These are phyloP conservation scores for Basipetospora chlamydospora DNA, from an alignment of 2,329 filamentous ascomycete genomes.

Conservation along the genomic window DNA sequence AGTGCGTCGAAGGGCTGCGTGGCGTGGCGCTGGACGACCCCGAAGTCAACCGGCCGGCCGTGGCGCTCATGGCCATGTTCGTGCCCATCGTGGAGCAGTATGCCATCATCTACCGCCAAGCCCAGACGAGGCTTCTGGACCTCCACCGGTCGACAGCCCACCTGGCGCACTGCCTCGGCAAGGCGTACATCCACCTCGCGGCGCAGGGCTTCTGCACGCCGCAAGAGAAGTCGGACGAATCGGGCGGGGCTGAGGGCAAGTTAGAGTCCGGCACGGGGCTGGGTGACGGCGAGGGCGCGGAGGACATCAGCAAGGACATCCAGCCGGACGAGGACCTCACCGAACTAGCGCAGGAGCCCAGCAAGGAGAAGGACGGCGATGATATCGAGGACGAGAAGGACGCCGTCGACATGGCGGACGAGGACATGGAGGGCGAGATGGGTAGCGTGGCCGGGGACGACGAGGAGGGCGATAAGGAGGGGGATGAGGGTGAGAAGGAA, in stretches of 20 bases:
- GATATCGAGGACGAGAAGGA: conserved; percentile 73
- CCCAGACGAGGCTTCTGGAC: conserved; percentile 41
- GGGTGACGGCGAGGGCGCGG: conserved; percentile 85
- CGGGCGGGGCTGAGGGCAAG: conserved; percentile 57
- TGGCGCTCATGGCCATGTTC: conserved; percentile 22
- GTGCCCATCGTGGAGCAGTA: conserved; percentile 67
- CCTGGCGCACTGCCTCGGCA: conserved; percentile 61
- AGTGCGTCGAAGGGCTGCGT: conserved; percentile 23
- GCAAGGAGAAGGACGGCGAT: conserved; percentile 47
- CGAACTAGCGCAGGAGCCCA: conserved; percentile 76
- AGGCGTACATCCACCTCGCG: conserved; percentile 64
- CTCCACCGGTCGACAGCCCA: conserved; percentile 60
- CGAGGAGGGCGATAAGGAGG: conserved; percentile 44
- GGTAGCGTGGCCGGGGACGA: conserved; percentile 50
- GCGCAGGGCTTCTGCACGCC: conserved; percentile 86
- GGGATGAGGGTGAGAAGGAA: conserved; percentile 48
- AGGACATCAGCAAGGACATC: conserved; percentile 97
- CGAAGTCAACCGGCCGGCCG: conserved; percentile 15
- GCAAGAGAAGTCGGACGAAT: conserved; percentile 60
- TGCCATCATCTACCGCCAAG: conserved; percentile 40
- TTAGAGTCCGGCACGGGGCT: conserved; percentile 85
- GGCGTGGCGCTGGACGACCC: conserved; percentile 16
- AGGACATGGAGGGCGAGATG: conserved; percentile 79
- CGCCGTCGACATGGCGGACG: conserved; percentile 81
- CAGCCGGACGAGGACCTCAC: conserved; percentile 84